phyloP scores from a whole-genome alignment of 2,329 filamentous ascomycete species.

The Colletotrichum falcatum region DNA sequence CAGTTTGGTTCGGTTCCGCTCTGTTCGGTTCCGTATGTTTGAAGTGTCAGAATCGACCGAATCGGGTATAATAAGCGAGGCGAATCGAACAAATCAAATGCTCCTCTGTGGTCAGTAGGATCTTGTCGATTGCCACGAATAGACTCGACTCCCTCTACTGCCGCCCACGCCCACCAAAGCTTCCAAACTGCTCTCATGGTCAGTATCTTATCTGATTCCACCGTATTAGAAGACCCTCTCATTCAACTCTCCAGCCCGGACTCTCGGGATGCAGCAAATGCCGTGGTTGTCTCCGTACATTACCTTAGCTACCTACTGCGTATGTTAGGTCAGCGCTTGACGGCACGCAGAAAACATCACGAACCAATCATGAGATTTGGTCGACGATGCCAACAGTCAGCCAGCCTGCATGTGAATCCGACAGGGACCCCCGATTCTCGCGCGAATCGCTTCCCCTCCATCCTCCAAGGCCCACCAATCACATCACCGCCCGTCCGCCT shows the following conservation, averaged over 20 bases:
- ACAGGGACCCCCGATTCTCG: background rate
- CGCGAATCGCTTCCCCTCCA: background rate
- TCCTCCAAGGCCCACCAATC: background rate
- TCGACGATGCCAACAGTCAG: too few relatives aligned
- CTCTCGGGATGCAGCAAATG: background rate
- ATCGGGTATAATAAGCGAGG: background rate
- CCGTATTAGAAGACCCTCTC: background rate
- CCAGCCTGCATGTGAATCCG: slow-evolving; percentile 3
- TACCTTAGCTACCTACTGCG: too few relatives aligned
- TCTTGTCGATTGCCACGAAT: too few relatives aligned
- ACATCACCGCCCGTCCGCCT: background rate
- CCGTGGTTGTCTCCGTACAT: too few relatives aligned
- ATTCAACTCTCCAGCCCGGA: background rate
- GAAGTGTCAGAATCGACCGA: background rate
- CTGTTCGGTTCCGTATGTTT: too few relatives aligned
- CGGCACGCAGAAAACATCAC: too few relatives aligned
- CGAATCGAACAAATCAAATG: too few relatives aligned
- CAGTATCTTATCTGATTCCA: background rate
- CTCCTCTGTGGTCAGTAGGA: too few relatives aligned
- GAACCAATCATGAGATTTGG: too few relatives aligned
- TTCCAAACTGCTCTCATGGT: background rate
- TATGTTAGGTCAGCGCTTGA: too few relatives aligned
- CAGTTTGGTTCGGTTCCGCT: background rate
- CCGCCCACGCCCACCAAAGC: background rate
- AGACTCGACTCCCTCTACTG: too few relatives aligned